Conservation (phyloP, 176 grass and related monocot species). For the Aegilops tauschii region DNA sequence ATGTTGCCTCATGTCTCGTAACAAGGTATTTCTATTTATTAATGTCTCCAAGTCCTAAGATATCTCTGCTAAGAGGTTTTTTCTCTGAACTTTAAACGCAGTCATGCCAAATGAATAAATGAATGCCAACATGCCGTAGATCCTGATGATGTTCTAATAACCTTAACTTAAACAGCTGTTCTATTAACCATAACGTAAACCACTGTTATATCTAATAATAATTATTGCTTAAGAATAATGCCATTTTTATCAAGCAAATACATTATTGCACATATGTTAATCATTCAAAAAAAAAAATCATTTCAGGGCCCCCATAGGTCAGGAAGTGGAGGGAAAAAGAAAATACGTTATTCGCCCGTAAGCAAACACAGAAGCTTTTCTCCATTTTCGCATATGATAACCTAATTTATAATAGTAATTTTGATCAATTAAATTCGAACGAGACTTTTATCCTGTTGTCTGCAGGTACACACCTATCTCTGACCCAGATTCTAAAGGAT, state of each 20-base stretch:
- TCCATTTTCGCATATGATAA: neutral
- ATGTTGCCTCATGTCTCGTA: slow-evolving; percentile 91
- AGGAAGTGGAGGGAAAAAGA: slow-evolving; percentile 80
- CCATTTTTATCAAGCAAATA: neutral
- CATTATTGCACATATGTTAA: neutral
- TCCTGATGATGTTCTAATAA: neutral
- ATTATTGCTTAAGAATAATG: neutral
- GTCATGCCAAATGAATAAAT: neutral
- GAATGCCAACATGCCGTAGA: neutral
- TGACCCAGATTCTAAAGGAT: slow-evolving; percentile 88
- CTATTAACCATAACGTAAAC: neutral
- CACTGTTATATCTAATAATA: neutral
- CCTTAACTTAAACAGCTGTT: neutral
- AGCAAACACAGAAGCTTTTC: slow-evolving; percentile 17
- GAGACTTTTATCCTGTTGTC: slow-evolving; percentile 20
- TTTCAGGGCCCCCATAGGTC: slow-evolving; percentile 81
- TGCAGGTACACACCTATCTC: slow-evolving; percentile 90
- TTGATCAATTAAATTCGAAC: slow-evolving; percentile 11
- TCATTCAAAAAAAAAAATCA: slow-evolving; percentile 11
- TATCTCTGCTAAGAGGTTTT: neutral
- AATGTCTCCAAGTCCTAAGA: neutral
- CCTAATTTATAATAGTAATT: neutral
- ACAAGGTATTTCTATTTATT: slow-evolving; percentile 63
- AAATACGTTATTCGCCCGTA: slow-evolving; percentile 97
- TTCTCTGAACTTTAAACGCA: neutral